Evolutionary conservation across 192 early-diverging fungal species (phyloP).

Genomic region (Dissophora ornata): DNA sequence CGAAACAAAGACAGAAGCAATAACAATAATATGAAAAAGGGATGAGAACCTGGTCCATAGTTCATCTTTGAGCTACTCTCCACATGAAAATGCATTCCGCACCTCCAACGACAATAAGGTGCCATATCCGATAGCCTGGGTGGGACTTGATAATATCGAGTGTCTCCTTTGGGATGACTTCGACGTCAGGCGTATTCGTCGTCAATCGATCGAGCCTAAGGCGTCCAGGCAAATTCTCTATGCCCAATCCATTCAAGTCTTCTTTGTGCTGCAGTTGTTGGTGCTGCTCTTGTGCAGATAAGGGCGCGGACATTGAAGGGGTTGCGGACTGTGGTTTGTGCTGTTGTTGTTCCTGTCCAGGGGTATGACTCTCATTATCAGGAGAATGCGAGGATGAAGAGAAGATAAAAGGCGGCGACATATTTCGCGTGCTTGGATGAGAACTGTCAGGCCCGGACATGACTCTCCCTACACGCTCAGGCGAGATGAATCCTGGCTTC

Average conservation of each 20-base stretch:
- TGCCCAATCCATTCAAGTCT: too few relatives aligned
- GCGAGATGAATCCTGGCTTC: constrained; percentile 4
- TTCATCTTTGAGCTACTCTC: too few relatives aligned
- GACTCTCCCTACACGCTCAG: background rate
- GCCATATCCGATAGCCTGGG: constrained; percentile 42
- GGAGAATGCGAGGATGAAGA: too few relatives aligned
- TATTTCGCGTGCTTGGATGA: too few relatives aligned
- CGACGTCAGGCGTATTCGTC: background rate
- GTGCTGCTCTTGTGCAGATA: background rate
- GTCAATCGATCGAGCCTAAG: background rate
- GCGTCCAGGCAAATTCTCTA: background rate
- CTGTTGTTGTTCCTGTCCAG: background rate
- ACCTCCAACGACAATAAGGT: constrained; percentile 48
- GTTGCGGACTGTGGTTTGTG: background rate
- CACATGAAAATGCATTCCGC: constrained; percentile 20
- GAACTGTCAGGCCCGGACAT: background rate
- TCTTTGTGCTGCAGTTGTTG: background rate
- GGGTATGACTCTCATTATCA: too few relatives aligned
- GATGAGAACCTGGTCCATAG: background rate
- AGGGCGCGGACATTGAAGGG: background rate
- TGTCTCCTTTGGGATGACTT: constrained; percentile 8
- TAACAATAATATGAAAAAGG: background rate
- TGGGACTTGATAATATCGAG: constrained; percentile 16
- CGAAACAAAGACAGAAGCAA: background rate
- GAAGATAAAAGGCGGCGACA: too few relatives aligned